These are phyloP conservation scores for Rosa persica DNA, from an alignment of 306 rosid species.

Conservation along the genomic window DNA sequence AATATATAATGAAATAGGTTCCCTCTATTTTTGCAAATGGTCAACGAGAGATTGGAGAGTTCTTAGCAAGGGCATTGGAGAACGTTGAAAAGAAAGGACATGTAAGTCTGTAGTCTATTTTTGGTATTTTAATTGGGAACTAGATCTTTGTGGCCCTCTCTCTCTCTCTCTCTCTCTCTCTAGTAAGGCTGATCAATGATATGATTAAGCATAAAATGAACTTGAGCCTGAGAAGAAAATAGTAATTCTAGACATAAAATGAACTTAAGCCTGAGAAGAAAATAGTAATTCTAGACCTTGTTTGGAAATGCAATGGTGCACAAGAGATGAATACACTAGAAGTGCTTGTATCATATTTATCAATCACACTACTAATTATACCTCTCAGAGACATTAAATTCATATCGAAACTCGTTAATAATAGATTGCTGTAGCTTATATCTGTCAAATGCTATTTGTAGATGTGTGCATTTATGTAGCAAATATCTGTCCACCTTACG, in stretches of 20 bases:
- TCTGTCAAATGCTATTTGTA: not conserved
- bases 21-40: conserved; percentile 95
- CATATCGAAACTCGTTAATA: not conserved
- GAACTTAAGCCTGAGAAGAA: not conserved
- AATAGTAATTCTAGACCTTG: not conserved
- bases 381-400: not conserved
- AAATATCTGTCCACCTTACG: not conserved
- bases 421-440: not conserved
- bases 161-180: not conserved
- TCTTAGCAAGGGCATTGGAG: conserved; percentile 90
- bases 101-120: not conserved
- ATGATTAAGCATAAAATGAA: not conserved
- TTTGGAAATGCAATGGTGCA: not conserved
- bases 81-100: conserved; percentile 87
- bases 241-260: not conserved
- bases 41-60: conserved; percentile 77
- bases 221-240: not conserved
- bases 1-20: conserved; percentile 47
- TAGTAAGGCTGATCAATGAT: not conserved
- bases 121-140: not conserved
- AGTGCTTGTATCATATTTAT: not conserved
- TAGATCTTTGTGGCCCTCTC: not conserved
- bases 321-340: not conserved
- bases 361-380: not conserved
- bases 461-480: not conserved